Evolutionary conservation across 371 early-diverging fungal species (phyloP).

Genomic region (Saksenaea vasiformis): DNA sequence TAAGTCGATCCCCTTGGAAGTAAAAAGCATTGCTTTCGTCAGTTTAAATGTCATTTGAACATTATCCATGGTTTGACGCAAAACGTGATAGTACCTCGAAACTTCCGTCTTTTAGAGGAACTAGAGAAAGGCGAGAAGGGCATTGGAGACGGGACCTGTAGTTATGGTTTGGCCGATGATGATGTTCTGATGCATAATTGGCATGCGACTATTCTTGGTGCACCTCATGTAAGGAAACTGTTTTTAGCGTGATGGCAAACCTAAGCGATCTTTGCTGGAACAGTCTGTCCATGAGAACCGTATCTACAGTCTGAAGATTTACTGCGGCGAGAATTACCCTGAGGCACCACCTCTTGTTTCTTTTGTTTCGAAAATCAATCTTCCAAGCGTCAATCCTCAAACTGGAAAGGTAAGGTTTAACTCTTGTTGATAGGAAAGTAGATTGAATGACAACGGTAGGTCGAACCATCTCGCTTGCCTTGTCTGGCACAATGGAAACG

Average conservation of each 20-base stretch:
- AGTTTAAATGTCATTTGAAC: not conserved
- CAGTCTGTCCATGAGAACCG: conserved; percentile 94
- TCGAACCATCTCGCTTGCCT: conserved; percentile 64
- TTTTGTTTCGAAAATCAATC: conserved; percentile 85
- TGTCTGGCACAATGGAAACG: conserved; percentile 86
- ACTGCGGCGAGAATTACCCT: conserved; percentile 89
- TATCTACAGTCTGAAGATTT: conserved; percentile 85
- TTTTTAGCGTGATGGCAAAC: not conserved
- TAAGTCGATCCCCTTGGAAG: not conserved
- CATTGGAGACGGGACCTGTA: conserved; percentile 91
- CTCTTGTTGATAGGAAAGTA: conserved; percentile 10
- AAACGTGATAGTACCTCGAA: conserved; percentile 80
- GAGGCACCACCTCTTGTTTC: conserved; percentile 76
- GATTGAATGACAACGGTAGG: conserved; percentile 42
- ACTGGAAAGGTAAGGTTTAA: conserved; percentile 69
- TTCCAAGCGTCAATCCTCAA: conserved; percentile 85
- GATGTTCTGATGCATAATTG: conserved; percentile 86
- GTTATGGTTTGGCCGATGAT: conserved; percentile 89
- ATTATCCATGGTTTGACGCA: conserved; percentile 1
- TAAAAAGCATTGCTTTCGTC: not conserved
- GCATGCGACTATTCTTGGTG: conserved; percentile 98
- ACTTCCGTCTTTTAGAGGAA: conserved; percentile 95
- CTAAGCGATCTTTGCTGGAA: not conserved
- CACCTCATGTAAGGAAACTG: conserved; percentile 72
- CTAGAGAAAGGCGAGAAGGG: conserved; percentile 98